phyloP scores from a whole-genome alignment of 805 yeast genomes.

The Barnettozyma sp. region DNA sequence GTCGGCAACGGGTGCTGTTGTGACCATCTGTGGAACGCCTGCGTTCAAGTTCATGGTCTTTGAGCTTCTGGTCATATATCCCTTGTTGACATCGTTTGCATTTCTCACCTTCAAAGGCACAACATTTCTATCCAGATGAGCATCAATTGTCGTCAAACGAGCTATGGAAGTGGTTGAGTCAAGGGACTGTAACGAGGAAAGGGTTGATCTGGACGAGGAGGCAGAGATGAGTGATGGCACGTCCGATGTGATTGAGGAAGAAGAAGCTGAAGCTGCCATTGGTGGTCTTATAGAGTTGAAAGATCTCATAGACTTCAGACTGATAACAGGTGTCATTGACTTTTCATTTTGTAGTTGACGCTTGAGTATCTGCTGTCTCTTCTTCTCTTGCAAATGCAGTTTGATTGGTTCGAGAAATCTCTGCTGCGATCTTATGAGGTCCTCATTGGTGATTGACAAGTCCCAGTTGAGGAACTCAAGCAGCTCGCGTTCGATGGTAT shows the following conservation, averaged over 20 bases:
- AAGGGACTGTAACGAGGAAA: conserved; percentile 22
- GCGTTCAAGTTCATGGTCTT: conserved; percentile 9
- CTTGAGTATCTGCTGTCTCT: conserved; percentile 22
- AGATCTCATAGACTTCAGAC: conserved; percentile 13
- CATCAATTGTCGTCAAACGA: conserved; percentile 3
- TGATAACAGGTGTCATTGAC: conserved; percentile 5
- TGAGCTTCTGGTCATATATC: conserved; percentile 6
- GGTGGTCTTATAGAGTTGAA: conserved; percentile 9
- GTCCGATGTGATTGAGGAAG: conserved; percentile 23
- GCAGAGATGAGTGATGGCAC: conserved; percentile 37
- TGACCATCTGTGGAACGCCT: conserved; percentile 1
- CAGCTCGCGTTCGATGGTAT: conserved; percentile 85
- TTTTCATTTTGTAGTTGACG: conserved; percentile 20
- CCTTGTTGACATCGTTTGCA: conserved; percentile 16
- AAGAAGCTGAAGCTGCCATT: conserved; percentile 6
- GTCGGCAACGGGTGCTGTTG: conserved; percentile 1
- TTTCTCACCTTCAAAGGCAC: conserved; percentile 21
- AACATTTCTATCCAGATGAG: no score
- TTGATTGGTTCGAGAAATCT: conserved; percentile 77
- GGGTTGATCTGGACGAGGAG: conserved; percentile 34
- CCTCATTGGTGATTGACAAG: conserved; percentile 60
- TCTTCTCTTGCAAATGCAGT: conserved; percentile 22
- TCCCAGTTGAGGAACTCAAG: conserved; percentile 83
- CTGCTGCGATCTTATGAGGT: conserved; percentile 59
- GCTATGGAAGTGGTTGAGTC: conserved; percentile 16